Evolutionary conservation across 805 yeast species (phyloP), one percentile per base, ranked within the genome.

Genomic region (Saccharomycopsis selenospora): DNA sequence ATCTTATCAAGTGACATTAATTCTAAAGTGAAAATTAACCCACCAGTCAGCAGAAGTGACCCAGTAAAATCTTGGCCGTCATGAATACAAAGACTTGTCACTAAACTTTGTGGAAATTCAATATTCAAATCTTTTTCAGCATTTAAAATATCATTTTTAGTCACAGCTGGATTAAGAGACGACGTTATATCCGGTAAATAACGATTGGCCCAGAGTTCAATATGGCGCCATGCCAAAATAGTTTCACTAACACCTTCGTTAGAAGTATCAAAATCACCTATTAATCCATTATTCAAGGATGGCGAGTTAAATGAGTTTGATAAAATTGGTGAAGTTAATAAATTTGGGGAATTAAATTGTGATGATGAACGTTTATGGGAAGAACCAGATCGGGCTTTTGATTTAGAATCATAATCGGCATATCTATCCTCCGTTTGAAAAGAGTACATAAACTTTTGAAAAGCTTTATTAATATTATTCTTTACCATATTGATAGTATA

Each of bases 41-140:
- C 93, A 26, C 77, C 66, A 23, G 76, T 70, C 24, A 80, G 88
- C 3, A 80, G 74, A 52, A 86, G 80, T 49, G 80, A 77, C 40
- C 89, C 95, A 52, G 84, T 72, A 36, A 75, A 75, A 50, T 82
- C 85, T 67, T 93, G 99, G 46, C 99, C 99, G 60, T 93, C 98
- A 56, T 93, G 96, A 36, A 84, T 66, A 58, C 80, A 76, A 60
- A 76, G 77, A 41, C 91, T 85, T 40, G 89, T 95, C 46, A 85
- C 72, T 5, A 93, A 87, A 48, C 91, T 86, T 2, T 79, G 69
- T 1, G 99, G 99, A 41, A 93, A 72, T 42, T 72, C 69, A 45
- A 87, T 69, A 41, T 77, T 80, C 59, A 89, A 69, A 63, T 91
- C 97, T 57, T 77, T 76, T 67, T 93, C 97, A 26, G 93, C 82